A percentile compares a stretch with the other conserved stretches of the same genome.
Conservation (phyloP, 306 rosid genomes). For the Malus sieversii region DNA sequence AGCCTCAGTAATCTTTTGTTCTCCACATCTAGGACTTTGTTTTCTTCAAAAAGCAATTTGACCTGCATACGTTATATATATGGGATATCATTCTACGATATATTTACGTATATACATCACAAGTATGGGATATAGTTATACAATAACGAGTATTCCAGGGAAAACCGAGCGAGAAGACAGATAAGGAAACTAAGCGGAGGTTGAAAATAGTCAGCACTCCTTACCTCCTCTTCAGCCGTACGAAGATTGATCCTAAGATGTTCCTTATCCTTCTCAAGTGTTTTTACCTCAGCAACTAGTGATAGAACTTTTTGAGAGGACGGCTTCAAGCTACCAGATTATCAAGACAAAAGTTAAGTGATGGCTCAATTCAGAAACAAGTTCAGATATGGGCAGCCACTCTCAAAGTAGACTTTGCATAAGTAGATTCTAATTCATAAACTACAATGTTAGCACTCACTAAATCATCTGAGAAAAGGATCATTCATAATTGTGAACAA, state of each 20-base stretch:
- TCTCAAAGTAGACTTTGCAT: not conserved
- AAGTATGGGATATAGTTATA: not conserved
- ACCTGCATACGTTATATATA: conserved; percentile 28
- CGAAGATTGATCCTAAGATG: conserved; percentile 64
- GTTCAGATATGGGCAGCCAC: not conserved
- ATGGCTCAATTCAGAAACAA: not conserved
- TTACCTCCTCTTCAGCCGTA: conserved; percentile 93
- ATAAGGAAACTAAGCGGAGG: not conserved
- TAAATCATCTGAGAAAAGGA: not conserved
- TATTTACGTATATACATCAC: not conserved
- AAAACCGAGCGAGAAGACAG: not conserved
- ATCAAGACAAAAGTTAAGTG: not conserved
- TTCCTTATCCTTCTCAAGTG: conserved; percentile 72
- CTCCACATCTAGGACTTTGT: conserved; percentile 50
- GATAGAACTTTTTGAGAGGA: conserved; percentile 52
- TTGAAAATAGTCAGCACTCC: conserved; percentile 1
- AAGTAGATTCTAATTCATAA: conserved; percentile 1
- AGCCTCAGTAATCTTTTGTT: conserved; percentile 45
- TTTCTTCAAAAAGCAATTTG: conserved; percentile 65
- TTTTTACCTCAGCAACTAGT: conserved; percentile 53
- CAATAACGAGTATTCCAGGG: not conserved
- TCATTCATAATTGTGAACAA: not conserved
- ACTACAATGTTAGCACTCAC: not conserved
- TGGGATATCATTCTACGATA: no score
- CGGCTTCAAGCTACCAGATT: conserved; percentile 59